Evolutionary conservation across 495 filamentous ascomycete species (phyloP).

Genomic region (Amphirosellinia nigrospora): DNA sequence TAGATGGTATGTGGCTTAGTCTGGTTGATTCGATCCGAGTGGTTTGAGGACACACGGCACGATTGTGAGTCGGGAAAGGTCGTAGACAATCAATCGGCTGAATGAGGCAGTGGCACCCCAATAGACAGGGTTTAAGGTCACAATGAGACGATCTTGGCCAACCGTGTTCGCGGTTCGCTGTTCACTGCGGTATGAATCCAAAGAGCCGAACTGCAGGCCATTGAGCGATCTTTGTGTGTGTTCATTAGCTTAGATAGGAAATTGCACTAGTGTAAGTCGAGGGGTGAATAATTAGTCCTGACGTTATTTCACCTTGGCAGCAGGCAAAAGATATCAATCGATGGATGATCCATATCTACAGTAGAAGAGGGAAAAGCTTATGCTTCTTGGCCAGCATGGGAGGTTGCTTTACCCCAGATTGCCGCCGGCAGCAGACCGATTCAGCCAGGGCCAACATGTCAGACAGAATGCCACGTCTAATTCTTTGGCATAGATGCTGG

Average conservation of each 20-base stretch:
- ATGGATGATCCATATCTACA: background rate
- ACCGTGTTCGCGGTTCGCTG: background rate
- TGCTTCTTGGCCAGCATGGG: constrained; percentile 4
- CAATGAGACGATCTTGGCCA: background rate
- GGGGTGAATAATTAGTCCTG: background rate
- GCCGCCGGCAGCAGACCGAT: background rate
- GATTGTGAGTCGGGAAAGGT: background rate
- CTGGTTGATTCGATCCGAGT: background rate
- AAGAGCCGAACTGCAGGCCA: too few relatives aligned
- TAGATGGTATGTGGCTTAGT: background rate
- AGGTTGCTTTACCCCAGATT: background rate
- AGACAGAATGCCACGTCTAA: constrained; percentile 3
- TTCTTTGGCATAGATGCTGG: too few relatives aligned
- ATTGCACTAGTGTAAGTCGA: background rate
- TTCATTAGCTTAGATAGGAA: background rate
- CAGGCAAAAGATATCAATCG: background rate
- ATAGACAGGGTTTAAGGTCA: background rate
- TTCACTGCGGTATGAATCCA: background rate
- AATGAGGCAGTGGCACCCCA: constrained; percentile 1
- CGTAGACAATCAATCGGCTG: constrained; percentile 5
- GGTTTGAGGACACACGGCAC: background rate
- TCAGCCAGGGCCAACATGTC: background rate
- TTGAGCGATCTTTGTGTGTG: background rate
- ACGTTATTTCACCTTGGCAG: background rate
- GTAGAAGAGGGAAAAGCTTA: constrained; percentile 4